Evolutionary conservation across 345 rosid genomes (phyloP).

Genomic region (Gossypium sturtianum): DNA sequence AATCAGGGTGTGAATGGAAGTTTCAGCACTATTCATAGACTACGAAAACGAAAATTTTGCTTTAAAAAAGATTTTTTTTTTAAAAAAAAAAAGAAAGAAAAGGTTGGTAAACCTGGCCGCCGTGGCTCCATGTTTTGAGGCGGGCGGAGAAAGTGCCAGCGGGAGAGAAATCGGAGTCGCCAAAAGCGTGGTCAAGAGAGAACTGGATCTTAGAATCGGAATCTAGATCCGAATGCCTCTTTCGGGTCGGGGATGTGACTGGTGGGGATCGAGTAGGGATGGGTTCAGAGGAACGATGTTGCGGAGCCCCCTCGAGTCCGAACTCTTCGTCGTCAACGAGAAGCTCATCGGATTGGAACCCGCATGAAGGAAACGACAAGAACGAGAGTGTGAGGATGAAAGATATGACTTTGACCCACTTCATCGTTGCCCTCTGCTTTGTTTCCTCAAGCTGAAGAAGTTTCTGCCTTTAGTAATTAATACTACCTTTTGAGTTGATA

Average conservation of each 20-base stretch:
- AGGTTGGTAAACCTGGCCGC: conserved; percentile 53
- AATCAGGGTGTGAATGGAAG: not conserved
- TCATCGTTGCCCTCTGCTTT: conserved; percentile 14
- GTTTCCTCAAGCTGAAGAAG: not conserved
- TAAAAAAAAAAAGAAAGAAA: not conserved
- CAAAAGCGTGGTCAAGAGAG: conserved; percentile 84
- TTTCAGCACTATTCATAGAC: not conserved
- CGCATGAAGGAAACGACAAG: conserved; percentile 19
- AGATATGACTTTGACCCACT: conserved; percentile 3
- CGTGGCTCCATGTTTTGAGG: conserved; percentile 75
- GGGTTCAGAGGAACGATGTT: conserved; percentile 33
- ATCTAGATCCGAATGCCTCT: conserved; percentile 66
- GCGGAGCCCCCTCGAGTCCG: conserved; percentile 56
- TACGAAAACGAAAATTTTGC: not conserved
- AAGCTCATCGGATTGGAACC: conserved; percentile 85
- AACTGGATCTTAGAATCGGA: conserved; percentile 94
- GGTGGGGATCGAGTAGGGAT: conserved; percentile 22
- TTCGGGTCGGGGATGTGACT: conserved; percentile 34
- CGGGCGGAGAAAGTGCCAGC: conserved; percentile 95
- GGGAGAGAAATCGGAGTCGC: conserved; percentile 70
- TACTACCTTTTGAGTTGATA: not conserved
- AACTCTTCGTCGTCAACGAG: conserved; percentile 79
- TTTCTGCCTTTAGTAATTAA: not conserved
- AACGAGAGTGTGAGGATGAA: conserved; percentile 23
- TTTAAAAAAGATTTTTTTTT: not conserved